Evolutionary conservation across 176 grass and related monocot genomes (phyloP).

Genomic region (Rhipidocladum racemiflorum): DNA sequence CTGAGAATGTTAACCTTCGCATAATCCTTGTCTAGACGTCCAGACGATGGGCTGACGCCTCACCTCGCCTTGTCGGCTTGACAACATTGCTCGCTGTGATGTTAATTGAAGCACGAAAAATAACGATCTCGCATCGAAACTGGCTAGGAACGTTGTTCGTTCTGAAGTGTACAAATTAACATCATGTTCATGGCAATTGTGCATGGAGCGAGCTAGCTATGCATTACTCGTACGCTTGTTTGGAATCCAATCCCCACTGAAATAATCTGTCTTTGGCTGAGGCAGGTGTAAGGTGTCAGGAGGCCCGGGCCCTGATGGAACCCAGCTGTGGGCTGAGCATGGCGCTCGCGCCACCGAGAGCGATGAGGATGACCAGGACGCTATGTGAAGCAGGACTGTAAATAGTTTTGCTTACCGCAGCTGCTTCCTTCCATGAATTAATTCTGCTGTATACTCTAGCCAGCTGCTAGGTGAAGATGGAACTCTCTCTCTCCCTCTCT

Average conservation of each 20-base stretch:
- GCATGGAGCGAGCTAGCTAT: neutral
- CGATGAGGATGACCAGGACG: neutral
- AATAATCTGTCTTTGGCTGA: neutral
- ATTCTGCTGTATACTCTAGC: too few relatives aligned
- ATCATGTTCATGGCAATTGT: neutral
- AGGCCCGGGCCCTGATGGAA: neutral
- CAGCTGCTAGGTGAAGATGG: too few relatives aligned
- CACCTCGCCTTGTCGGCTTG: too few relatives aligned
- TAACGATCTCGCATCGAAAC: neutral
- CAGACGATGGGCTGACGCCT: too few relatives aligned
- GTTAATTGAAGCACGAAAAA: neutral
- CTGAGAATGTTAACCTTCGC: too few relatives aligned
- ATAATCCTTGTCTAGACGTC: too few relatives aligned
- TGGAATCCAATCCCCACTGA: neutral
- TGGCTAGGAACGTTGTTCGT: neutral
- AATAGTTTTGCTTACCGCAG: neutral
- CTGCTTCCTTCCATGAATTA: neutral
- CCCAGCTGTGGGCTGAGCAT: neutral
- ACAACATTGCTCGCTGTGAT: neutral
- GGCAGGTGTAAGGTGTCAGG: constrained; percentile 14
- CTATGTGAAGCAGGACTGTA: neutral
- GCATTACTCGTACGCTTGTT: neutral
- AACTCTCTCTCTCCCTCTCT: too few relatives aligned
- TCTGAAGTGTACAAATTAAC: neutral
- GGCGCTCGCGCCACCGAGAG: neutral